Conservation (phyloP, 2,329 filamentous ascomycete genomes). For the Monilinia fructicola region DNA sequence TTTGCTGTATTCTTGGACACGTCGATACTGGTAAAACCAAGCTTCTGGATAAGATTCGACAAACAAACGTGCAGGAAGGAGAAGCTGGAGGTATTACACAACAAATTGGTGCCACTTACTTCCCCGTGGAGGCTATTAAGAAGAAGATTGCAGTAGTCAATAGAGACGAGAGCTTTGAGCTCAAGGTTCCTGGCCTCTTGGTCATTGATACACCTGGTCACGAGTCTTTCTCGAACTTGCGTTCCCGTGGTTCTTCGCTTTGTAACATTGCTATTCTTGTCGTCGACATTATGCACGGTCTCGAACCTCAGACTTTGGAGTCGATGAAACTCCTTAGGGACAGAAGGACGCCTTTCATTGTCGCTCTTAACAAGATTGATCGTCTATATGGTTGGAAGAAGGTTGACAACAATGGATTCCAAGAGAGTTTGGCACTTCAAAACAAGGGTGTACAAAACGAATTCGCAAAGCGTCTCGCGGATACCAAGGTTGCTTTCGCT, state of each 20-base stretch:
- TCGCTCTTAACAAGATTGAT: conserved; percentile 99
- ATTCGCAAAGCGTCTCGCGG: conserved; percentile 84
- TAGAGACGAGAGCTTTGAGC: conserved; percentile 83
- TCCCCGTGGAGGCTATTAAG: conserved; percentile 88
- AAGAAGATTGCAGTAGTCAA: conserved; percentile 95
- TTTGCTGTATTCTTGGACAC: conserved; percentile 99
- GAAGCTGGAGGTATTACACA: conserved; percentile 99
- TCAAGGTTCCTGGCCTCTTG: conserved; percentile 95
- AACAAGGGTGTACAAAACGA: conserved; percentile 92
- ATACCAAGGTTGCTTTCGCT: conserved; percentile 90
- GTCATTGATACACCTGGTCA: conserved; percentile 98
- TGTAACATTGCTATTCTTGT: conserved; percentile 99
- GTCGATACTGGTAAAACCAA: conserved; percentile 99
- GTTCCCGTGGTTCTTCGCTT: conserved; percentile 93
- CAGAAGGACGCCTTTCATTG: conserved; percentile 95
- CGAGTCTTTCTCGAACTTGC: conserved; percentile 99
- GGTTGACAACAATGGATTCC: conserved; percentile 97
- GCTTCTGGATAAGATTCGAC: conserved; percentile 94
- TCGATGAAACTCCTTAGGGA: conserved; percentile 94
- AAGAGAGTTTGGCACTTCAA: conserved; percentile 85
- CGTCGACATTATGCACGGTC: conserved; percentile 99
- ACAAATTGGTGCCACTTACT: conserved; percentile 99
- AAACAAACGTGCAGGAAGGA: conserved; percentile 98
- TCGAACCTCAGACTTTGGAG: conserved; percentile 95
- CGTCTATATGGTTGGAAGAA: conserved; percentile 99